Conservation (phyloP, 768 basidiomycete species). For the Macrolepiota fuliginosa region DNA sequence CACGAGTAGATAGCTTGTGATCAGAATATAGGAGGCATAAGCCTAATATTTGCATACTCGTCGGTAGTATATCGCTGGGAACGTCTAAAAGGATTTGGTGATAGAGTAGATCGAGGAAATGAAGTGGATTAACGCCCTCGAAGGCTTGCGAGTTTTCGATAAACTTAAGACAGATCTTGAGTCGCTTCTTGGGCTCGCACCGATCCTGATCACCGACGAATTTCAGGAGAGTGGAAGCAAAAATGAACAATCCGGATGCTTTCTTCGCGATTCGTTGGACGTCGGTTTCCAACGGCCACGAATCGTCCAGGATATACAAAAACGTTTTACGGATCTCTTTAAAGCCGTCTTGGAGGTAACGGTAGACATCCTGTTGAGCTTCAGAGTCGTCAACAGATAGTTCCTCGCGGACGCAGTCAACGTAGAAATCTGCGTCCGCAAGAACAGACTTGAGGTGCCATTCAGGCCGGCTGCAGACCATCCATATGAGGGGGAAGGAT, state of each 20-base stretch:
- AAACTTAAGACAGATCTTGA: background rate
- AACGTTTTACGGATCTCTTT: background rate
- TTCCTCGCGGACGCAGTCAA: background rate
- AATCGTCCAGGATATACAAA: background rate
- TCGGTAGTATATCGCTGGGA: too few relatives aligned
- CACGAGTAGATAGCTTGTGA: background rate
- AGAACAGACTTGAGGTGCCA: background rate
- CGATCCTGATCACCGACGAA: background rate
- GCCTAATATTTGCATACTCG: too few relatives aligned
- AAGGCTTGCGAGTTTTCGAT: background rate
- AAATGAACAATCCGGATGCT: background rate
- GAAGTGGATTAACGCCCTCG: background rate
- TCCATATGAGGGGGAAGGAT: background rate
- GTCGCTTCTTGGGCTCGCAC: background rate
- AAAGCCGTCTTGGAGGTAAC: background rate
- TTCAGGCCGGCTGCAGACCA: background rate
- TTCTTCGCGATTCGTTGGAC: background rate
- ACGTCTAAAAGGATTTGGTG: background rate
- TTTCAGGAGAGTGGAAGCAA: background rate
- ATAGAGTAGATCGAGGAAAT: background rate
- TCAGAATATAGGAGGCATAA: background rate
- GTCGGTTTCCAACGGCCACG: background rate
- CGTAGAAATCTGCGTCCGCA: background rate
- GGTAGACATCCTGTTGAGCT: background rate
- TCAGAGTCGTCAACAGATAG: background rate